These are phyloP conservation scores for Phalaenopsis aphrodite DNA, from an alignment of 106 monocot species.

Conservation along the genomic window DNA sequence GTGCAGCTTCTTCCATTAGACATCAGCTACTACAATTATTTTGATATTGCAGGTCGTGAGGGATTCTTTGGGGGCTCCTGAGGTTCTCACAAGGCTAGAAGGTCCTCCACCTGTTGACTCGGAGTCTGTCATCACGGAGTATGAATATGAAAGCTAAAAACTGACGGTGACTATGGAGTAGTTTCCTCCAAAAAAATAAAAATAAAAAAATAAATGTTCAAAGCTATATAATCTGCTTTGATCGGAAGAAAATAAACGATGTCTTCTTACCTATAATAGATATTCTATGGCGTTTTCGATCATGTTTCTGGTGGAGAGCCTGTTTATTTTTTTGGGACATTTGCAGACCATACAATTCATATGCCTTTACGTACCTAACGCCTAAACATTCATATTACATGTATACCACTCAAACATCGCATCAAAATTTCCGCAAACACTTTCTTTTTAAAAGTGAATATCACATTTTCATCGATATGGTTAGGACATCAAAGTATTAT, in stretches of 20 bases:
- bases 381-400: too few species aligned
- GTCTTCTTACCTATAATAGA: too few species aligned
- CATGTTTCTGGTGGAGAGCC: too few species aligned
- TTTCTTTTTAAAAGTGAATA: too few species aligned
- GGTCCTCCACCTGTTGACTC: slow-evolving; percentile 15
- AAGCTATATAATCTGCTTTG: not conserved
- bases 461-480: too few species aligned
- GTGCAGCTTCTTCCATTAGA: not conserved
- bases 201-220: not conserved
- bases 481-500: too few species aligned
- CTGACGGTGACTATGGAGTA: not conserved
- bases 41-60: slow-evolving; percentile 52
- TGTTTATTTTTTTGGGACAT: too few species aligned
- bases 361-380: too few species aligned
- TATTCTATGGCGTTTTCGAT: too few species aligned
- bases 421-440: too few species aligned
- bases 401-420: too few species aligned
- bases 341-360: too few species aligned
- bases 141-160: slow-evolving; percentile 63
- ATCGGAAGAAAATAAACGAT: not conserved
- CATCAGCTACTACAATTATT: not conserved
- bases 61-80: slow-evolving; percentile 71
- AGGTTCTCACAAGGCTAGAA: slow-evolving; percentile 74
- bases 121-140: slow-evolving; percentile 39
- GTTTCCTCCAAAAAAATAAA: not conserved